Base-by-base conservation (phyloP, 1,284 basidiomycete genomes). In the Melampsora americana region DNA sequence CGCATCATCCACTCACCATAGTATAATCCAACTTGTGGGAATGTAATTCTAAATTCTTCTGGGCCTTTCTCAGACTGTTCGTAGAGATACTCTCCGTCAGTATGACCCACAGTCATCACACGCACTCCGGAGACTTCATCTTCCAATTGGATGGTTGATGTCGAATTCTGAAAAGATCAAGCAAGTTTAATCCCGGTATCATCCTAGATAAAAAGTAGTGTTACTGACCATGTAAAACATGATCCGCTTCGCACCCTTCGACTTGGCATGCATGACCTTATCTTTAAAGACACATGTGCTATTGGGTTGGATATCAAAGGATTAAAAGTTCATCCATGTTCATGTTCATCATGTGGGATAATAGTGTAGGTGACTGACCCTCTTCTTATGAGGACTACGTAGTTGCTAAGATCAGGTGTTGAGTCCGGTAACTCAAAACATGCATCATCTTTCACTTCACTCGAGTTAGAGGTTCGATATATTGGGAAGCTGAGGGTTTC, bases 161-260 rank as follows among this genome's bases (percentile, higher is more conserved):
- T 74, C 35, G 72, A 67, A 28, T 73, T 73, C 70, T 73, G 56
- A 56, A 28, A 7, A 42, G 12, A 64, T 62, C 32, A 28, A n/a
- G n/a, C n/a, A n/a, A n/a, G n/a, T n/a, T n/a, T n/a, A n/a, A n/a
- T n/a, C n/a, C 23, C 14, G 9, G 12, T 26, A 23, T 44, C 11
- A 5, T 14, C 30, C 46, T 9, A 70, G 42, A 26, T 2, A 12
- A 30, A 44, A 39, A 16, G 46, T 61, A 9, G n/a, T 7, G 18
- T n/a, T 16, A 48, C 72, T 35, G 16, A 76, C 73, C 73, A 66
- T 68, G 35, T 76, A 76, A 14, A 76, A 76, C n/a, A 76, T 39
- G 32, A 76, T 53, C 7, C 12, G 26, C 48, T 64, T 76, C 6
- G 73, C 73, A 18, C 73, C 73, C 60, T 76, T 76, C n/a, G 53